Conservation (phyloP, 352 stramenopile genomes). For the Globisporangium alternatum region DNA sequence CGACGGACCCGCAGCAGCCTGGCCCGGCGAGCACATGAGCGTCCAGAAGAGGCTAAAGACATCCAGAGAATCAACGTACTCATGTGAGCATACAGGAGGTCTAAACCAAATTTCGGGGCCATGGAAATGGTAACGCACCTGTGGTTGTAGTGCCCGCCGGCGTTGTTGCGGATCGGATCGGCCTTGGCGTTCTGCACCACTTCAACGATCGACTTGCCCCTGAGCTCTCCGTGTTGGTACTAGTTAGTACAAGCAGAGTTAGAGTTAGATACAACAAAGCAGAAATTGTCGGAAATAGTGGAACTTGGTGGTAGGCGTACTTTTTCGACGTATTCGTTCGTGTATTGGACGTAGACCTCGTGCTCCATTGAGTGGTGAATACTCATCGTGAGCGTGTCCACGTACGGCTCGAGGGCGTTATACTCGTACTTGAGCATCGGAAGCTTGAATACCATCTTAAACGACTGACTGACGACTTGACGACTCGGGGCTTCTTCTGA, state of each 20-base stretch:
- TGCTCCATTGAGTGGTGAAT: conserved; percentile 61
- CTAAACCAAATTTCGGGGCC: neutral
- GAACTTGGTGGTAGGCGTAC: conserved; percentile 24
- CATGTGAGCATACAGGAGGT: neutral
- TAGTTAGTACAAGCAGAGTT: neutral
- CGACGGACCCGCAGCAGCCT: conserved; percentile 10
- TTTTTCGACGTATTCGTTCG: conserved; percentile 35
- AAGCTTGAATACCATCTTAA: conserved; percentile 35
- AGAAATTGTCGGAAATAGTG: neutral
- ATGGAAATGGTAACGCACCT: conserved; percentile 7
- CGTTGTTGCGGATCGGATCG: conserved; percentile 28
- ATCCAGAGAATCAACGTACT: neutral
- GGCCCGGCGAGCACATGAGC: conserved; percentile 26
- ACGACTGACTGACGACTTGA: neutral
- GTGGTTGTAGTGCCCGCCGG: conserved; percentile 31
- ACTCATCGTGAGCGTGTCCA: conserved; percentile 51
- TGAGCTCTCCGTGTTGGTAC: conserved; percentile 33
- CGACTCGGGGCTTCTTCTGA: neutral
- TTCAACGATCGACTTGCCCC: conserved; percentile 30
- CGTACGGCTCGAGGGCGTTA: conserved; percentile 48
- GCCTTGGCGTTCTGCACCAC: conserved; percentile 30
- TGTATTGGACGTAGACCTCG: conserved; percentile 35
- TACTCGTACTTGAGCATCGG: conserved; percentile 49
- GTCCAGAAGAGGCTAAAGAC: conserved; percentile 18
- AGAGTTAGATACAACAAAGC: neutral